These are phyloP conservation scores for Xylaria flabelliformis DNA, from an alignment of 495 filamentous ascomycete genomes.

Conservation along the genomic window DNA sequence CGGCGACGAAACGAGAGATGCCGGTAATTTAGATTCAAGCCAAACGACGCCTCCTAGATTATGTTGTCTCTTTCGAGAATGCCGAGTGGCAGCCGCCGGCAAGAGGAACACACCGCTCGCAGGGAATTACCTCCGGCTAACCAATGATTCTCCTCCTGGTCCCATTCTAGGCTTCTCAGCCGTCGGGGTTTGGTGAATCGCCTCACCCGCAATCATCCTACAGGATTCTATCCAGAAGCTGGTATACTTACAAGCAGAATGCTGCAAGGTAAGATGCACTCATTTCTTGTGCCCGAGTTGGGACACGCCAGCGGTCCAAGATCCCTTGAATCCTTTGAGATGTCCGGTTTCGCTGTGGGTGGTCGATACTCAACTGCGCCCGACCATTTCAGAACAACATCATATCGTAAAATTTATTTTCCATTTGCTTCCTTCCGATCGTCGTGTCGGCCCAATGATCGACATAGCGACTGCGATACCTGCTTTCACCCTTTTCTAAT, in stretches of 20 bases:
- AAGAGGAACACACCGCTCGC: not conserved
- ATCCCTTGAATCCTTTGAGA: not conserved
- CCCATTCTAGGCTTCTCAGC: not conserved
- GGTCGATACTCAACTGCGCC: not conserved
- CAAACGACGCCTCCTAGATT: not conserved
- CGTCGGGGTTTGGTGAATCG: not conserved
- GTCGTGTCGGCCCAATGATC: not conserved
- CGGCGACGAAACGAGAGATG: not conserved
- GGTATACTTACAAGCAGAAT: not conserved
- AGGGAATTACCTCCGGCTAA: not conserved
- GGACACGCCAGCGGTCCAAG: not conserved
- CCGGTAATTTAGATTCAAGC: not conserved
- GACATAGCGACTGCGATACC: not conserved
- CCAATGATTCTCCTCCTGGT: not conserved
- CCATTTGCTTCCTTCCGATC: constrained; percentile 6
- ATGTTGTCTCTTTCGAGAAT: not conserved
- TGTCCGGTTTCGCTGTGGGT: constrained; percentile 16
- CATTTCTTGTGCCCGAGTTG: not conserved
- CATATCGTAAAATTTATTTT: not conserved
- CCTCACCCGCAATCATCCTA: constrained; percentile 17
- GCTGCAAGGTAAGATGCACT: not conserved
- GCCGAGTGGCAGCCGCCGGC: not conserved
- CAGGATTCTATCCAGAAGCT: constrained; percentile 8
- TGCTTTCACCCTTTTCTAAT: not conserved
- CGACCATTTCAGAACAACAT: not conserved